Evolutionary conservation across 2,329 filamentous ascomycete species (phyloP).

Genomic region (Trichoderma endophyticum): DNA sequence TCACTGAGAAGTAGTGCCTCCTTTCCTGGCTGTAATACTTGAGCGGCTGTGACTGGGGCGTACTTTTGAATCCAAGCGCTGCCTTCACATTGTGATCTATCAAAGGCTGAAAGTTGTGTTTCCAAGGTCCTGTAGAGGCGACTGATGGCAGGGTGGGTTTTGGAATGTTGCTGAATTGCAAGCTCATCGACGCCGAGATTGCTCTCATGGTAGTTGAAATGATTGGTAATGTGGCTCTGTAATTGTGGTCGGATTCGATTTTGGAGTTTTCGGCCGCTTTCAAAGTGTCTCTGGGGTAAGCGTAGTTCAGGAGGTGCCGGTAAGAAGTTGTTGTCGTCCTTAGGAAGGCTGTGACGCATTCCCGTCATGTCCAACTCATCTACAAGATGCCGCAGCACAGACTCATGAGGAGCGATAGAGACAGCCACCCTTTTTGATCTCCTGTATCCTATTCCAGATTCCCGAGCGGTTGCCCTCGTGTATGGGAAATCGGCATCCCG

Average conservation of each 20-base stretch:
- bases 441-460: conserved; percentile 24
- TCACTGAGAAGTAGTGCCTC: conserved; percentile 71
- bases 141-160: conserved; percentile 56
- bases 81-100: conserved; percentile 71
- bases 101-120: conserved; percentile 70
- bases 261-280: conserved; percentile 55
- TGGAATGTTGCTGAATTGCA: conserved; percentile 19
- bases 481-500: conserved; percentile 40
- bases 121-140: conserved; percentile 59
- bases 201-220: conserved; percentile 12
- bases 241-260: conserved; percentile 47
- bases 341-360: conserved; percentile 30
- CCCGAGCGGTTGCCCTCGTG: background rate
- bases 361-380: conserved; percentile 27
- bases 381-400: conserved; percentile 37
- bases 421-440: conserved; percentile 52
- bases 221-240: conserved; percentile 27
- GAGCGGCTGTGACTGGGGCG: conserved; percentile 62
- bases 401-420: conserved; percentile 41
- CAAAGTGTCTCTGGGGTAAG: conserved; percentile 54
- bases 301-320: conserved; percentile 50
- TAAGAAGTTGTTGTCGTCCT: conserved; percentile 39
- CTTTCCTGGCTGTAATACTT: conserved; percentile 71
- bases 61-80: conserved; percentile 82
- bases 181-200: conserved; percentile 38